Evolutionary conservation across 345 rosid genomes (phyloP).

Genomic region (Cochlearia excelsa): DNA sequence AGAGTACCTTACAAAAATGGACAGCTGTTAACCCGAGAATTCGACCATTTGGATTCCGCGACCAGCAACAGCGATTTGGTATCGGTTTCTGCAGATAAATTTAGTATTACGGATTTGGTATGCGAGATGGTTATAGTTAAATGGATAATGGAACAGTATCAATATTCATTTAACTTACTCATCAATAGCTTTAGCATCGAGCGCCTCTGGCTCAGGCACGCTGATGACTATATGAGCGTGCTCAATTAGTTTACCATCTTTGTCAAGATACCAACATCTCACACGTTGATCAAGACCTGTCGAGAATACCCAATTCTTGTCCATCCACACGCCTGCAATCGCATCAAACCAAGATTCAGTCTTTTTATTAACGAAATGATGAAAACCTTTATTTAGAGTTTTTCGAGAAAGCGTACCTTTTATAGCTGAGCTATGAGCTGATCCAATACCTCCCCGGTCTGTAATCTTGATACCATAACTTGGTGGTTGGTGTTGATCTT

Average conservation of each 20-base stretch:
- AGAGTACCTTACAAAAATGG: neutral
- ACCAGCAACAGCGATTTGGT: slow-evolving; percentile 83
- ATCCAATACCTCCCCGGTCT: slow-evolving; percentile 44
- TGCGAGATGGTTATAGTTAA: neutral
- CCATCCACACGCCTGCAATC: slow-evolving; percentile 82
- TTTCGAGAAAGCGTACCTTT: slow-evolving; percentile 53
- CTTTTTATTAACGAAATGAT: slow-evolving; percentile 17
- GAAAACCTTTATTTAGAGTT: neutral
- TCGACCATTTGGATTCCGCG: slow-evolving; percentile 91
- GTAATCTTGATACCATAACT: slow-evolving; percentile 44
- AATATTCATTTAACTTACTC: slow-evolving; percentile 42
- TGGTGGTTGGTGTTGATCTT: slow-evolving; percentile 34
- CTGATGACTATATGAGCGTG: slow-evolving; percentile 57
- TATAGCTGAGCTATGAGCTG: slow-evolving; percentile 84
- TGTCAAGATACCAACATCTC: slow-evolving; percentile 66
- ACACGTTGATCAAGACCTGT: slow-evolving; percentile 98
- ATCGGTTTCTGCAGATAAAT: slow-evolving; percentile 46
- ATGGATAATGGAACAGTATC: slow-evolving; percentile 1
- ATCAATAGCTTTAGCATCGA: slow-evolving; percentile 65
- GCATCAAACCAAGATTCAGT: slow-evolving; percentile 28
- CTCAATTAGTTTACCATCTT: slow-evolving; percentile 46
- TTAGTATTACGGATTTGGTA: neutral
- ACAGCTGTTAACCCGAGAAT: slow-evolving; percentile 36
- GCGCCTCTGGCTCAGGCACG: slow-evolving; percentile 91
- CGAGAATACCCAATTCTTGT: slow-evolving; percentile 78